phyloP scores from a whole-genome alignment of 495 filamentous ascomycete species.

The Penicillium ucsense region DNA sequence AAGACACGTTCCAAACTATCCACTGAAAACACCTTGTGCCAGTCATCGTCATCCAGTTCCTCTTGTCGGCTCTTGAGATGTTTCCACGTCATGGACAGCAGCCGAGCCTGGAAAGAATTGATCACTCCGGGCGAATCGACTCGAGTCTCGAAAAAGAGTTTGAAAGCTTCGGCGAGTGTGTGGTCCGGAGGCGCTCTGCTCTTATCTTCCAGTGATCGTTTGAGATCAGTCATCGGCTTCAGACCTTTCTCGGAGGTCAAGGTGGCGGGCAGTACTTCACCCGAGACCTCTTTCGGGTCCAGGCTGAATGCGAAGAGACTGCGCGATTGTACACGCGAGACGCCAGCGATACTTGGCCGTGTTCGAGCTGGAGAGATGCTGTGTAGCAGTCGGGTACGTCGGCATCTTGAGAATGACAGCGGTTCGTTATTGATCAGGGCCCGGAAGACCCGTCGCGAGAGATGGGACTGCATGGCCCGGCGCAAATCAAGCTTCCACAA shows the following conservation, averaged over 20 bases:
- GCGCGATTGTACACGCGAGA: slow-evolving; percentile 21
- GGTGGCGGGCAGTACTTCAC: slow-evolving; percentile 15
- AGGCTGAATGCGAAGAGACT: slow-evolving; percentile 28
- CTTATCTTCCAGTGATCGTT: slow-evolving; percentile 23
- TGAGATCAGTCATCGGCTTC: slow-evolving; percentile 35
- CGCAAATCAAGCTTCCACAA: background rate
- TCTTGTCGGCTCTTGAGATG: slow-evolving; percentile 40
- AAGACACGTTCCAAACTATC: slow-evolving; percentile 42
- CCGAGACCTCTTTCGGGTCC: slow-evolving; percentile 5
- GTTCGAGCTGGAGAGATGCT: slow-evolving; percentile 19
- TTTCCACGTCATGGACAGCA: slow-evolving; percentile 46
- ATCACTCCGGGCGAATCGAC: slow-evolving; percentile 36
- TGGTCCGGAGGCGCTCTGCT: slow-evolving; percentile 46
- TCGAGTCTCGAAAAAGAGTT: slow-evolving; percentile 52
- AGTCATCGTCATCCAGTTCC: slow-evolving; percentile 25
- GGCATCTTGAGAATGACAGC: slow-evolving; percentile 37
- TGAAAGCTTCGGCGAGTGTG: slow-evolving; percentile 54
- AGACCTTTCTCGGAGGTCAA: slow-evolving; percentile 33
- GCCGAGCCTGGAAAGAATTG: slow-evolving; percentile 55
- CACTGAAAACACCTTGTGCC: slow-evolving; percentile 34
- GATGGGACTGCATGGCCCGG: slow-evolving; percentile 66
- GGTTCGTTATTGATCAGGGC: slow-evolving; percentile 58
- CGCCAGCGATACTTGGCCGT: slow-evolving; percentile 7
- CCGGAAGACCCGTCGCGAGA: slow-evolving; percentile 65
- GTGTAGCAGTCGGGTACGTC: slow-evolving; percentile 24